Evolutionary conservation across 305 asterid species (phyloP), one percentile per base, ranked within the genome.

Genomic region (Fraxinus baroniana): DNA sequence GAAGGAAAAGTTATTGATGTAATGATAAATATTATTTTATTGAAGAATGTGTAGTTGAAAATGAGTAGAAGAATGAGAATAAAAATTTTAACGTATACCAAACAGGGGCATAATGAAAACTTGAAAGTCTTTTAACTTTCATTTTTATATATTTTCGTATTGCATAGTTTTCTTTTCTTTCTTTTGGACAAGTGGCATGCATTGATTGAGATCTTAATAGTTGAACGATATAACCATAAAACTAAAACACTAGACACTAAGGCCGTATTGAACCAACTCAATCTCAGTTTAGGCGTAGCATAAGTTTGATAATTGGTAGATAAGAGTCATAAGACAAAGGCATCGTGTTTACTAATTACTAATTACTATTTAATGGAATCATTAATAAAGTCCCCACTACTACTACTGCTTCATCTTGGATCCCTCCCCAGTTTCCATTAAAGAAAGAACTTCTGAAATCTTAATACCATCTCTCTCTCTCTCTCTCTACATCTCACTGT

Each of bases 401-500:
- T 74, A 7, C 76, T 83, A 79, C 81, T 74, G 8, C 76, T 83
- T 80, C 84, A 81, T 82, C 90, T 89, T 80, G 94, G 92, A 91
- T 90, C 97, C 91, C 94, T 79, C 90, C 75, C 74, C 74, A 26
- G 17, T 66, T 7, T 66, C 80, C 90, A 91, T 88, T 87, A 91
- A 91, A 91, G 87, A 84, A 89, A 80, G 28, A 87, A 79, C n/a
- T 79, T 79, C 76, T 80, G 85, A 76, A 77, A 7, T 80, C 77
- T 78, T 77, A 68, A 77, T 52, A 10, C 85, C 46, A 81, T n/a
- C n/a, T n/a, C n/a, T n/a, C n/a, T n/a, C n/a, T n/a, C n/a, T 41
- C 82, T 75, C 85, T 55, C 85, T 86, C 86, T 83, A 1, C 0
- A 0, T 55, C 64, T 55, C 64, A 3, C 6, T 55, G 64, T 55